Evolutionary conservation across 805 yeast genomes (phyloP).

Genomic region (Suhomyces xylopsoci): DNA sequence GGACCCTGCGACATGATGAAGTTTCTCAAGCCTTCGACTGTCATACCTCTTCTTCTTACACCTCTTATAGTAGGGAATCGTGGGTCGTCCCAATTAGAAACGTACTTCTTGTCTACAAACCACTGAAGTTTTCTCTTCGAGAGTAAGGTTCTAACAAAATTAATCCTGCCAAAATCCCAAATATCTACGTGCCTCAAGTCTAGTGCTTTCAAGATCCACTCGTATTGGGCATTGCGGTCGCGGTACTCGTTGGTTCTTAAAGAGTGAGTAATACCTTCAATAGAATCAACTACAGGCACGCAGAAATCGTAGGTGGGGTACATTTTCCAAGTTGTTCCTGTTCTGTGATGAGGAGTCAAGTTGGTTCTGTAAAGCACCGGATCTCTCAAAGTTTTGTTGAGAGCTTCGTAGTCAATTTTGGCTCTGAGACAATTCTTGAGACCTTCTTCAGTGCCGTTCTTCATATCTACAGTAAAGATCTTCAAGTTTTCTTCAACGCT

Average conservation of each 20-base stretch:
- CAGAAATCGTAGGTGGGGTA: constrained; percentile 99
- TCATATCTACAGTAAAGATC: constrained; percentile 88
- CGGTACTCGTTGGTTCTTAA: constrained; percentile 97
- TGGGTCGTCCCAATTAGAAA: constrained; percentile 96
- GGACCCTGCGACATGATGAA: constrained; percentile 96
- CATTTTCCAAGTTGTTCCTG: constrained; percentile 89
- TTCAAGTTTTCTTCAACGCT: constrained; percentile 86
- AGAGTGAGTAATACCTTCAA: constrained; percentile 98
- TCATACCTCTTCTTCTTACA: constrained; percentile 99
- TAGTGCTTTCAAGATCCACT: constrained; percentile 85
- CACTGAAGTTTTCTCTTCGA: constrained; percentile 98
- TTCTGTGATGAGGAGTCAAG: constrained; percentile 95
- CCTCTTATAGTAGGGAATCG: constrained; percentile 99
- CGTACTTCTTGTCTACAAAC: constrained; percentile 92
- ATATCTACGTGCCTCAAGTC: constrained; percentile 86
- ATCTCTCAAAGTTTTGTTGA: constrained; percentile 93
- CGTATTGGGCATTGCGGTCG: constrained; percentile 97
- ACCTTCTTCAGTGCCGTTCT: constrained; percentile 89
- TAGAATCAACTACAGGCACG: constrained; percentile 91
- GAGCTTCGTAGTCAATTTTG: constrained; percentile 85
- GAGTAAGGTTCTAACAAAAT: constrained; percentile 90
- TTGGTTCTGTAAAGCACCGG: constrained; percentile 97
- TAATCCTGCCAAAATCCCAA: constrained; percentile 98
- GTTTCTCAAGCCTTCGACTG: constrained; percentile 93
- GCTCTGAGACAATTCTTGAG: constrained; percentile 92